Evolutionary conservation across 1,284 basidiomycete genomes (phyloP), one percentile per base, ranked within the genome.

Genomic region (Cryptococcus wingfieldii): DNA sequence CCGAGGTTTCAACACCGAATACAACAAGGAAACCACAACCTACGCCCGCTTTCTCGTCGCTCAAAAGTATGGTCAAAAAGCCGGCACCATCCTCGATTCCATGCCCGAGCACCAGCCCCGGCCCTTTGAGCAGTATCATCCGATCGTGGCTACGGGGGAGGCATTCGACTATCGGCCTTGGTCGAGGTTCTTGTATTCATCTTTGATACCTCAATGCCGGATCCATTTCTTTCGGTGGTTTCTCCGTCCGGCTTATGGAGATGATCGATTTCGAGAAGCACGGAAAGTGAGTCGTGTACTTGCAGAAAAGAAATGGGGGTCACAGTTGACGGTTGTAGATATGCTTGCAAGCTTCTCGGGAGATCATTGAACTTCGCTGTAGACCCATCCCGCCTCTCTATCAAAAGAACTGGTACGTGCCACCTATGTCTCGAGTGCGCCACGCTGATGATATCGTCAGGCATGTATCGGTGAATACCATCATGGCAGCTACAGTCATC

Each of bases 351-450:
- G 64, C 65, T 0, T 64, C 67, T 3, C 49, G 67, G 31, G 64
- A 58, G 49, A 63, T 63, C n/a, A 42, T 67, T 4, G 54, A 56
- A 12, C 56, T 56, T 18, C 56, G 65, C 46, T 46, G 51, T 43
- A 62, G 60, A 34, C 61, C 61, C 28, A 64, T 67, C 3, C 67
- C 67, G 18, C 46, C 55, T n/a, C 59, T 69, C 58, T 69, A 65
- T 58, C 64, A 61, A 47, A 65, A 65, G 34, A 60, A 64, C 28
- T 69, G 67, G 67, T 56, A 37, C 8, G 55, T 55, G 3, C 18
- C 5, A 9, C 14, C 39, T n/a, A 41, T 3, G 13, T 37, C 7
- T 8, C 31, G 10, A 10, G 31, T 37, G 18, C 1, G 25, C 38
- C n/a, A 4, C 7, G 31, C 31, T 37, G 42, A 31, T 42, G 38